A percentile compares a stretch with the other conserved stretches of the same genome.
These are phyloP conservation scores for Psilocybe tampanensis DNA, from an alignment of 768 basidiomycete genomes.

Conservation along the genomic window DNA sequence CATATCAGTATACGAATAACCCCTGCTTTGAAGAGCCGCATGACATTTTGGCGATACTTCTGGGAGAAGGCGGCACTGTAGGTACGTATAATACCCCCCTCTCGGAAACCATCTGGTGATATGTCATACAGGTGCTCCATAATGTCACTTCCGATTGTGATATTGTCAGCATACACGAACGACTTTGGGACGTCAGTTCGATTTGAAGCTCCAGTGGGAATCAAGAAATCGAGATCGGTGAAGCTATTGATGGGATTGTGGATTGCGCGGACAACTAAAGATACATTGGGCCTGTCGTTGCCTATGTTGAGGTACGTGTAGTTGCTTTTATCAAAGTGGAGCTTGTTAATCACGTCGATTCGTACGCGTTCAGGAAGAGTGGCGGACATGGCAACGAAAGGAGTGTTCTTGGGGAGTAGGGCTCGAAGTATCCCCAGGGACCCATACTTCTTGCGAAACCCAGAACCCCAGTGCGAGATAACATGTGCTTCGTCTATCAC, in stretches of 20 bases:
- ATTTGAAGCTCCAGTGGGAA: constrained; percentile 12
- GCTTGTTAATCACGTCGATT: constrained; percentile 26
- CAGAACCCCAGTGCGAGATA: constrained; percentile 37
- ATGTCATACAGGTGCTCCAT: constrained; percentile 22
- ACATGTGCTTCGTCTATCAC: constrained; percentile 40
- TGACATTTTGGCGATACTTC: constrained; percentile 23
- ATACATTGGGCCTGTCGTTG: constrained; percentile 35
- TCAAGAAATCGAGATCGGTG: constrained; percentile 34
- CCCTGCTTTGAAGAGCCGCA: constrained; percentile 27
- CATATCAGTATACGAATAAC: constrained; percentile 32
- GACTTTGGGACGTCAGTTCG: constrained; percentile 24
- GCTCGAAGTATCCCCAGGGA: constrained; percentile 28
- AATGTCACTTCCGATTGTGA: constrained; percentile 24
- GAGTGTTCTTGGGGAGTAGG: constrained; percentile 28
- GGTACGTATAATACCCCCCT: constrained; percentile 21
- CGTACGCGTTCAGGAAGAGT: constrained; percentile 30
- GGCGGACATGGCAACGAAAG: constrained; percentile 36
- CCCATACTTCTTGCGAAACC: constrained; percentile 36
- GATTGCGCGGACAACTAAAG: constrained; percentile 33
- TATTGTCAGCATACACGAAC: constrained; percentile 33
- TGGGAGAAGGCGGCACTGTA: constrained; percentile 26
- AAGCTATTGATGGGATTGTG: constrained; percentile 32
- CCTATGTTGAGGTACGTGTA: constrained; percentile 26
- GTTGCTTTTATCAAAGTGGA: constrained; percentile 21
- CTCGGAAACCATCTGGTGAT: too few relatives aligned